Evolutionary conservation across 306 rosid genomes (phyloP), one percentile per base, ranked within the genome.

Genomic region (Pueraria montana): DNA sequence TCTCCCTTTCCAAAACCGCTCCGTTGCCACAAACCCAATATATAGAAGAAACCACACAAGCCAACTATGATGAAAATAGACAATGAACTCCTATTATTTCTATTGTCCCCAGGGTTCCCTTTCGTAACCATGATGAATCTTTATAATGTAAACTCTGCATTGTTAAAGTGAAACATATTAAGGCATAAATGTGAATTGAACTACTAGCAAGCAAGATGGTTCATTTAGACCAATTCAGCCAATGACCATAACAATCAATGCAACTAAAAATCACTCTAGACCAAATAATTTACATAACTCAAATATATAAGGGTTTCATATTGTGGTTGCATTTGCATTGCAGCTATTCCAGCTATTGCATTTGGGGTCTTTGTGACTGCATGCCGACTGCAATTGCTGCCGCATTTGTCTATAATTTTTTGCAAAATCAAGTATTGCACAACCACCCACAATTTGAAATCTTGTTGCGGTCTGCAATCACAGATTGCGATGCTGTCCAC

Each of bases 1-100:
- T 94, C 98, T 65, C 98, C 97, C 80, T 94, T 94, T 53, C 98
- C 98, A 62, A 89, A 94, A 65, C 98, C 97, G 77, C 98, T 94
- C 82, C 93, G 87, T 83, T 94, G 93, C 98, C 98, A 94, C 13
- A 91, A 90, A 64, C 98, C 98, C 81, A 91, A 80, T 83, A 94
- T 21, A 76, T 92, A 94, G 90, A 94, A 94, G 91, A 89, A 89
- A 86, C 90, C 92, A 83, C 97, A 94, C 78, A 92, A 84, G 40
- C 88, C 95, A 77, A 90, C 85, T 18, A 92, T 46, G 74, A 90
- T 81, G 80, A 91, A 84, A 88, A 94, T n/a, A 6, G 90, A 74
- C 69, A 69, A 42, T 2, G 95, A 71, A 82, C 82, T 78, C 84
- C 83, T 87, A 75, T 79, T 86, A 76, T 84, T 86, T 82, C 88